phyloP scores from a whole-genome alignment of 169 alveolate genomes.

The Babesia gibsoni region DNA sequence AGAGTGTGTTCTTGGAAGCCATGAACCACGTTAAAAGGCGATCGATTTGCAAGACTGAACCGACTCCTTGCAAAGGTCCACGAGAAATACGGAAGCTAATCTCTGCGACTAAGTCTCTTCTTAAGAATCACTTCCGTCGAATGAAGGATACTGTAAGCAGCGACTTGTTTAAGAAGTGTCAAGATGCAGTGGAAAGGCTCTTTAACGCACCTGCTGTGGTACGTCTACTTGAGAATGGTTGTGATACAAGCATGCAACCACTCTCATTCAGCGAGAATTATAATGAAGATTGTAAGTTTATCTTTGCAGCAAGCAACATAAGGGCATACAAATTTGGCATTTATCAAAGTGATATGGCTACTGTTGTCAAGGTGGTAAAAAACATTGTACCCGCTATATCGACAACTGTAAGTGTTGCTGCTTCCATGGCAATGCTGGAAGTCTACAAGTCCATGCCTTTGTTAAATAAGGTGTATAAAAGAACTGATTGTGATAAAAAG shows the following conservation, averaged over 20 bases:
- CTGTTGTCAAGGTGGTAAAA: conserved; percentile 36
- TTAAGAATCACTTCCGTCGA: background rate
- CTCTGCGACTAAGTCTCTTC: background rate
- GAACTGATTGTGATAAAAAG: background rate
- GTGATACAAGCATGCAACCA: background rate
- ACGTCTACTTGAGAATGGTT: background rate
- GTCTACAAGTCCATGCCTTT: conserved; percentile 17
- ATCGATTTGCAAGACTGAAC: background rate
- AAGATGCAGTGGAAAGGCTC: background rate
- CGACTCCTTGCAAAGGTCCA: background rate
- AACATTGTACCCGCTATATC: conserved; percentile 58
- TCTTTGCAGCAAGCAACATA: conserved; percentile 45
- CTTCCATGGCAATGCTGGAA: conserved; percentile 54
- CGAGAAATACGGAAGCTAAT: background rate
- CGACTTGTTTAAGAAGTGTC: background rate
- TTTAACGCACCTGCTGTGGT: background rate
- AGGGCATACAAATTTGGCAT: conserved; percentile 53
- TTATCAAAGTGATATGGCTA: conserved; percentile 12
- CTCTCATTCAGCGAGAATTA: conserved; percentile 26
- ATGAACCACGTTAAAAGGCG: conserved; percentile 5
- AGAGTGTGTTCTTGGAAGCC: background rate
- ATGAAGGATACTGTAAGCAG: background rate
- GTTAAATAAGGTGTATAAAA: background rate
- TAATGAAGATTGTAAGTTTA: conserved; percentile 1
- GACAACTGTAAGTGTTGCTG: conserved; percentile 52